phyloP scores from a whole-genome alignment of 306 rosid genomes.

The Pyrus pyrifolia region DNA sequence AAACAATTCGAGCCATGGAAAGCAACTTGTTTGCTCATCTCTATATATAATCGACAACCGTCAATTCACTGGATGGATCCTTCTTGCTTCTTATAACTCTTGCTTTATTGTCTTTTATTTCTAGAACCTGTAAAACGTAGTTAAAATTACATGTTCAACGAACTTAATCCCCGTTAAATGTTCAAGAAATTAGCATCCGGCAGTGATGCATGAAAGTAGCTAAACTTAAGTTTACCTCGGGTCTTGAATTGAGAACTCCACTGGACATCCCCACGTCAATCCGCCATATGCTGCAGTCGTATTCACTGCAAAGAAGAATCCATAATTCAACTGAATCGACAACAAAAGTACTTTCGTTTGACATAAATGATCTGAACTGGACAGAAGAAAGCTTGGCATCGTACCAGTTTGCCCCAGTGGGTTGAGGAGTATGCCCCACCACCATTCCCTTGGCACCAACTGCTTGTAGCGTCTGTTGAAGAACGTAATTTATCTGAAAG shows the following conservation, averaged over 20 bases:
- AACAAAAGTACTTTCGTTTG: not conserved
- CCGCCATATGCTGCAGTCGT: conserved; percentile 94
- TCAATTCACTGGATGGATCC: conserved; percentile 45
- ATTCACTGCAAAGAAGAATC: conserved; percentile 50
- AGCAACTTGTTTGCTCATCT: conserved; percentile 7
- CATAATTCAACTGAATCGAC: not conserved
- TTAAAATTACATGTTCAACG: conserved; percentile 14
- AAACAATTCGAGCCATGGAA: not conserved
- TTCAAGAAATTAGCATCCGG: not conserved
- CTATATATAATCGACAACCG: conserved; percentile 48
- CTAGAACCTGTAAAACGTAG: conserved; percentile 56
- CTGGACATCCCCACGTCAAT: conserved; percentile 97
- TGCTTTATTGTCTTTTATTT: conserved; percentile 55
- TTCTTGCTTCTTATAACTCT: conserved; percentile 67
- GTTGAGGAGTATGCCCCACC: conserved; percentile 98
- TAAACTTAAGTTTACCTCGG: conserved; percentile 56
- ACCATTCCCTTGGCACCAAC: conserved; percentile 90
- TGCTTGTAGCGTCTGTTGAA: conserved; percentile 77
- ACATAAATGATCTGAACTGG: not conserved
- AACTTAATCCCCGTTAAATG: not conserved
- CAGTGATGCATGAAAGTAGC: not conserved
- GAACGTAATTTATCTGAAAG: conserved; percentile 58
- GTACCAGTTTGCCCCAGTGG: conserved; percentile 78
- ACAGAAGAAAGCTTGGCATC: not conserved
- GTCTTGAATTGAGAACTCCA: conserved; percentile 86